Evolutionary conservation across 345 rosid genomes (phyloP).

Genomic region (Acer yangbiense): DNA sequence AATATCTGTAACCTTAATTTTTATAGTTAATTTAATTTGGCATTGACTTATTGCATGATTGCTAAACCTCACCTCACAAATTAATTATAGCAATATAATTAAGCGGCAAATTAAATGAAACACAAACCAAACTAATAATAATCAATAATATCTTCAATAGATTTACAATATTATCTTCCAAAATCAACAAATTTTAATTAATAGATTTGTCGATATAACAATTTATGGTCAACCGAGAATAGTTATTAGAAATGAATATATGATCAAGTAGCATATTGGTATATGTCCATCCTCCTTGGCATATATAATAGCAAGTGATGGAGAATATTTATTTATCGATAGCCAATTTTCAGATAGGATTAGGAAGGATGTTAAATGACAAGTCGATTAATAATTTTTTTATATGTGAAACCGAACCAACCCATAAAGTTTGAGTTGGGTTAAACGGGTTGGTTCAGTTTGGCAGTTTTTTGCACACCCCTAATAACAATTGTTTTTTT

Average conservation of each 20-base stretch:
- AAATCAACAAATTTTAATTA: background rate
- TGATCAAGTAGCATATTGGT: background rate
- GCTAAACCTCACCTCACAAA: background rate
- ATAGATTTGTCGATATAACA: too few species aligned
- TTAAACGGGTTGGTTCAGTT: too few species aligned
- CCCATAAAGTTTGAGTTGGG: too few species aligned
- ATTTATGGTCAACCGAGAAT: constrained; percentile 8
- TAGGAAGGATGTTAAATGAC: too few species aligned
- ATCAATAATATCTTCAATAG: background rate
- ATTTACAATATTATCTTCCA: constrained; percentile 1
- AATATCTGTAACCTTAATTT: too few species aligned
- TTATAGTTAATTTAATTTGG: constrained; percentile 12
- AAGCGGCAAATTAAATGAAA: background rate
- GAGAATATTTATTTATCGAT: too few species aligned
- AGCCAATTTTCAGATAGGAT: background rate
- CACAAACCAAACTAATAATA: constrained; percentile 3
- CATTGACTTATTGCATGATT: constrained; percentile 28
- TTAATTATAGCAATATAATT: too few species aligned
- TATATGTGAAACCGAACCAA: too few species aligned
- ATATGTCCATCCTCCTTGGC: background rate
- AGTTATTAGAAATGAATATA: background rate
- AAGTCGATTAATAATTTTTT: too few species aligned
- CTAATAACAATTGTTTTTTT: too few species aligned
- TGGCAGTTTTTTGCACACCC: too few species aligned
- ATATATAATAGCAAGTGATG: too few species aligned